phyloP scores from a whole-genome alignment of 1,284 basidiomycete genomes.

The Ganoderma meredithae region DNA sequence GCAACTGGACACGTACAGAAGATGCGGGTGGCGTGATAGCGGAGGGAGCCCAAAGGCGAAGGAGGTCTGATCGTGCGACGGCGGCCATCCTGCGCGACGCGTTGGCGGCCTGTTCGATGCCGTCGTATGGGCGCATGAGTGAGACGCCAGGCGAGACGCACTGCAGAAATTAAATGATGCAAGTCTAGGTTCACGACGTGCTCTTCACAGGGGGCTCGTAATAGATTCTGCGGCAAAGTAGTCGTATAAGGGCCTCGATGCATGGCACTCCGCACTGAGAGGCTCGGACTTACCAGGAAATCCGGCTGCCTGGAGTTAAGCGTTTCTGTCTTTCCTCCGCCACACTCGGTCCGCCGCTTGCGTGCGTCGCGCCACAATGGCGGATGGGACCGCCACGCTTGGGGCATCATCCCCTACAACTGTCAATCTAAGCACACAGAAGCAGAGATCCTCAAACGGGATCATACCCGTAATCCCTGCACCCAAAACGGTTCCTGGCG shows the following conservation, averaged over 20 bases:
- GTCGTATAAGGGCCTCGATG: too few relatives aligned
- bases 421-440: not conserved
- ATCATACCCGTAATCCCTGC: not conserved
- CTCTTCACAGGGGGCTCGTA: not conserved
- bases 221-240: not conserved
- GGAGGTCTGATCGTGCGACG: not conserved
- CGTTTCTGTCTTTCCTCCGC: not conserved
- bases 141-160: not conserved
- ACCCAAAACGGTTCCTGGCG: not conserved
- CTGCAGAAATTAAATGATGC: too few relatives aligned
- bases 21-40: not conserved
- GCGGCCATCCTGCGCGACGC: not conserved
- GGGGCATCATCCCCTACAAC: not conserved
- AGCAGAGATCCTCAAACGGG: not conserved
- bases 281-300: not conserved
- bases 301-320: not conserved
- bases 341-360: not conserved
- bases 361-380: conserved; percentile 1
- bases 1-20: not conserved
- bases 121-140: not conserved
- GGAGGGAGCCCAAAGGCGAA: not conserved
- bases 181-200: not conserved
- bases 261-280: too few relatives aligned
- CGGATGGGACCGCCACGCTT: not conserved
- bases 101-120: not conserved